Percentiles rank a stretch among this genome's conserved stretches.
phyloP scores from a whole-genome alignment of 2,329 filamentous ascomycete species.

The Diaporthe humulicola region DNA sequence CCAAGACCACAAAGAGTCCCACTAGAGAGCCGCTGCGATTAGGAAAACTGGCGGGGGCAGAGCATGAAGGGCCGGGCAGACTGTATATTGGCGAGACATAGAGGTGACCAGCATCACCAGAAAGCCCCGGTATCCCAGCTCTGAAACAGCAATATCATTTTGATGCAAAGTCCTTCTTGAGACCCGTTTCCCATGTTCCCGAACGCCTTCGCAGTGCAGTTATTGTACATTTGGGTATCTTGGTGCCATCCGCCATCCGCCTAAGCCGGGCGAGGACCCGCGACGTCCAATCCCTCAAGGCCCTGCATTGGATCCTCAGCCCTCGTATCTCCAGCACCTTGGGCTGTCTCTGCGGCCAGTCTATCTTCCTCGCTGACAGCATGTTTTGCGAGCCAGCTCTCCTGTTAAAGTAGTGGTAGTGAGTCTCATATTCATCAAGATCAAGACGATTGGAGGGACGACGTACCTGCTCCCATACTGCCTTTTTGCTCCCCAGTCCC shows the following conservation, averaged over 20 bases:
- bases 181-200: slow-evolving; percentile 37
- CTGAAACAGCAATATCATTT: slow-evolving; percentile 31
- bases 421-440: slow-evolving; percentile 32
- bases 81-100: slow-evolving; percentile 40
- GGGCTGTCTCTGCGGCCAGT: slow-evolving; percentile 67
- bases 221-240: slow-evolving; percentile 40
- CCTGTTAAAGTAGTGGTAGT: slow-evolving; percentile 64
- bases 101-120: slow-evolving; percentile 34
- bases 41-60: slow-evolving; percentile 39
- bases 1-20: slow-evolving; percentile 44
- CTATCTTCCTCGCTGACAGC: slow-evolving; percentile 86
- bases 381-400: slow-evolving; percentile 92
- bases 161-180: slow-evolving; percentile 40
- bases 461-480: slow-evolving; percentile 95
- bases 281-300: slow-evolving; percentile 91
- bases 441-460: background rate
- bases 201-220: slow-evolving; percentile 63
- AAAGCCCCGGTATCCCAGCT: slow-evolving; percentile 28
- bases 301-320: slow-evolving; percentile 94
- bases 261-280: slow-evolving; percentile 85
- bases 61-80: slow-evolving; percentile 19
- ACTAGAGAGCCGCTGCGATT: slow-evolving; percentile 46
- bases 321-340: slow-evolving; percentile 61
- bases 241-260: slow-evolving; percentile 41
- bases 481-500: slow-evolving; percentile 91